Base-by-base conservation (phyloP, 139 green algal genomes). In the Dunaliella primolecta region DNA sequence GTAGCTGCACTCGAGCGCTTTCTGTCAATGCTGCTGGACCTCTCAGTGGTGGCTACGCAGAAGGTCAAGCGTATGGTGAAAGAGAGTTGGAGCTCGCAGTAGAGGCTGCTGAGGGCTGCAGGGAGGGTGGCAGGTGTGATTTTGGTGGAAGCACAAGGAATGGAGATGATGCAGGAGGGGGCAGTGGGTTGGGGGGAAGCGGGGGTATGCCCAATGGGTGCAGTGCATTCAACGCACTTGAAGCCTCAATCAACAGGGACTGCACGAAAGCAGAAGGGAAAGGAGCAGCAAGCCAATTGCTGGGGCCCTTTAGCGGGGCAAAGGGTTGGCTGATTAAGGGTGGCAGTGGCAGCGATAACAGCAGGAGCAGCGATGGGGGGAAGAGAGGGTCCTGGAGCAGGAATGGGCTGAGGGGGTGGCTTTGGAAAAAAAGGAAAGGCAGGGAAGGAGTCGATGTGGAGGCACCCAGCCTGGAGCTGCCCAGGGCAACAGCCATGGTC, bases 401-500 rank as follows among this genome's bases (percentile, higher is more conserved):
- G 46, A 7, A 64, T 21, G n/a, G 30, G 30, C n/a, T 80, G 75
- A n/a, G n/a, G n/a, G n/a, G n/a, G 75, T 36, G 30, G 29, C 75
- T 32, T 32, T 33, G 75, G n/a, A 27, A 38, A 30, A 36, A 2
- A 37, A 30, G 79, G 36, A 3, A 37, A 3, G 27, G 79, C 21
- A 25, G 37, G 23, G 20, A 27, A 29, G 79, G 34, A 27, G 38
- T 15, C 1, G 78, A 82, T 70, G 36, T 64, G 46, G 46, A 83
- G 38, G 79, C 29, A 25, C 32, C 77, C 2, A 21, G 36, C 23
- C 34, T 82, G 37, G 70, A 27, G 74, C 86, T 89, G 80, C 78
- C 85, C 11, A 57, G 86, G 2, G 83, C 85, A 0, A 33, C 81
- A 23, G 84, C 88, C 2, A 30, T 96, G 74, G 89, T 96, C 33